Base-by-base conservation (phyloP, 225 moss, liverwort and hornwort genomes). In the Bryum argenteum region DNA sequence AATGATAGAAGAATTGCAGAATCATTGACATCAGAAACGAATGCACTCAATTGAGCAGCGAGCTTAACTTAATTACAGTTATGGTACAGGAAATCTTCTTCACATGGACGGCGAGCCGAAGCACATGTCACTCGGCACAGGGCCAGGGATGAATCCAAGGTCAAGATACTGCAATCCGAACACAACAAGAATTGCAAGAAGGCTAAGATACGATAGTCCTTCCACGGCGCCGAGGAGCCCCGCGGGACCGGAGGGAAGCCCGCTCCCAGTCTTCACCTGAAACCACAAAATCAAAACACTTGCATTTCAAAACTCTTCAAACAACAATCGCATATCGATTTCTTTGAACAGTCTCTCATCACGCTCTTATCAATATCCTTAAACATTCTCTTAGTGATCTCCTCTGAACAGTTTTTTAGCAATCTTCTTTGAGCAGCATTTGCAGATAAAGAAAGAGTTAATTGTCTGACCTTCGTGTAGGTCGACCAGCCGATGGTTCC, bases 141-240 rank as follows among this genome's bases (percentile, higher is more conserved):
- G 97, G 17, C 97, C 97, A 1, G 97, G 97, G 51, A 98, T 94
- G 85, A 85, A 98, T 2, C 97, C 97, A 9, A 80, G 81, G 61
- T 98, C 97, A 59, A 94, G 65, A 14, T 83, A 91, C 81, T 98
- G 97, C 71, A 98, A 78, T 12, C 85, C 92, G 19, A 98, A 98
- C 12, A 98, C 91, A 2, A 90, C 89, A 2, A 89, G 82, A 78
- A 98, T 92, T 0, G 84, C 94, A 67, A 98, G 76, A 10, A 91
- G 54, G 37, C 86, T 82, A 16, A 98, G 89, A 45, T 91, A 98
- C 16, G 94, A 85, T 16, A 94, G 69, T 17, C 97, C 97, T 66
- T 98, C 97, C 60, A 88, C 97, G 67, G 94, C 97, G 71, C 97
- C 97, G 6, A 98, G 88, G 58, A 98, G 84, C 11, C 94, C 97